These are phyloP conservation scores for Venturia carpophila DNA, from an alignment of 2,329 filamentous ascomycete genomes.

Conservation along the genomic window DNA sequence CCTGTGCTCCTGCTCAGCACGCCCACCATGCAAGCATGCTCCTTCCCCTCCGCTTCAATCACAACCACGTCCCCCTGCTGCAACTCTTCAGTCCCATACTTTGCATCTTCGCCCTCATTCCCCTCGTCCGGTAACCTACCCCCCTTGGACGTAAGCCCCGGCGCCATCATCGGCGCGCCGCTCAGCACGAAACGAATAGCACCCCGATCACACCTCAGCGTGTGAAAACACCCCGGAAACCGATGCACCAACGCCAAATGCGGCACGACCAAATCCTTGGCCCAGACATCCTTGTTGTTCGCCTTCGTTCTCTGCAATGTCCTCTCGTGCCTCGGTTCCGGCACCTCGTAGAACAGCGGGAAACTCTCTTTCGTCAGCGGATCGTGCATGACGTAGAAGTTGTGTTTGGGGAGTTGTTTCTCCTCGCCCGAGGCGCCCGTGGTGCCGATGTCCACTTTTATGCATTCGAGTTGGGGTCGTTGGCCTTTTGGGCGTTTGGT, in stretches of 20 bases:
- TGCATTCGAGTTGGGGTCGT: conserved; percentile 5
- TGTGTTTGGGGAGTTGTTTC: conserved; percentile 5
- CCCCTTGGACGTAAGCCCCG: conserved; percentile 76
- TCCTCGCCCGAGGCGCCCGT: neutral
- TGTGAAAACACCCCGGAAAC: conserved; percentile 77
- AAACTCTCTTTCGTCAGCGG: neutral
- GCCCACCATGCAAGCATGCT: conserved; percentile 82
- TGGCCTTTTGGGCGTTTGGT: neutral
- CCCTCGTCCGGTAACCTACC: conserved; percentile 62
- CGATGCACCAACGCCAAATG: conserved; percentile 85
- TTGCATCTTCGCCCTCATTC: conserved; percentile 34
- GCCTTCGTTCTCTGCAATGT: neutral
- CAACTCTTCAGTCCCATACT: conserved; percentile 57
- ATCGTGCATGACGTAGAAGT: conserved; percentile 4
- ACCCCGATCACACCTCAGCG: conserved; percentile 84
- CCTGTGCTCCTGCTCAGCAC: conserved; percentile 74
- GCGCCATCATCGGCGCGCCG: conserved; percentile 92
- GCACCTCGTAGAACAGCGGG: neutral
- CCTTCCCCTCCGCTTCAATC: conserved; percentile 87
- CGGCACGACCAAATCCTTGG: conserved; percentile 57
- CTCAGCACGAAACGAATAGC: conserved; percentile 94
- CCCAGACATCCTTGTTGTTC: neutral
- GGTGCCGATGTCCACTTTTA: neutral
- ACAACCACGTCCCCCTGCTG: conserved; percentile 77
- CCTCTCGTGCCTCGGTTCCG: neutral